A percentile compares a stretch with the other conserved stretches of the same genome.
phyloP scores from a whole-genome alignment of 306 rosid species.

The Prunus armeniaca region DNA sequence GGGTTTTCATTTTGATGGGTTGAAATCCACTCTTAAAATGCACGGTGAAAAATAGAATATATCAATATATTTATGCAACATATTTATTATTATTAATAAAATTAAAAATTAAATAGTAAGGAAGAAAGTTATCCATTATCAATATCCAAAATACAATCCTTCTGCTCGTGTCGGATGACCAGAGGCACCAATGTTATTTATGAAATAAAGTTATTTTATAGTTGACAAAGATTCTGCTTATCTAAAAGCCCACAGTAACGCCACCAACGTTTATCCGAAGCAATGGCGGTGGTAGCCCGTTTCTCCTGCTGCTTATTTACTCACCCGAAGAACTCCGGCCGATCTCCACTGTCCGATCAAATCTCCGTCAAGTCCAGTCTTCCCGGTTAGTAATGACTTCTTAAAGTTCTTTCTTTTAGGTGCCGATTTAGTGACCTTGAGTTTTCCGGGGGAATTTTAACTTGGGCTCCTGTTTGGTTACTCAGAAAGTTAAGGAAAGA shows the following conservation, averaged over 20 bases:
- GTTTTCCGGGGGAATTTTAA: not conserved
- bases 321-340: constrained; percentile 34
- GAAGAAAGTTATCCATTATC: no score
- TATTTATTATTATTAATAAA: no score
- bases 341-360: constrained; percentile 33
- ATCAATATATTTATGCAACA: no score
- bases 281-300: constrained; percentile 67
- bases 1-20: no score
- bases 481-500: not conserved
- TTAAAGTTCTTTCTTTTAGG: not conserved
- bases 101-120: no score
- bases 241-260: not conserved
- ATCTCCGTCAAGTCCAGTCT: constrained; percentile 25
- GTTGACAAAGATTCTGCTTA: not conserved
- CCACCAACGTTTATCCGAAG: constrained; percentile 30
- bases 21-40: no score
- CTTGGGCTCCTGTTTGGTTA: not conserved
- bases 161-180: not conserved
- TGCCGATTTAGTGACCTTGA: not conserved
- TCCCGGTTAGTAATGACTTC: constrained; percentile 37
- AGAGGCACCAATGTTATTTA: not conserved
- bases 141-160: no score
- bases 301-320: constrained; percentile 54
- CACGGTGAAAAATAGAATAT: no score
- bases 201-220: not conserved